These are phyloP conservation scores for Aurinia saxatilis DNA, from an alignment of 345 rosid species.

Conservation along the genomic window DNA sequence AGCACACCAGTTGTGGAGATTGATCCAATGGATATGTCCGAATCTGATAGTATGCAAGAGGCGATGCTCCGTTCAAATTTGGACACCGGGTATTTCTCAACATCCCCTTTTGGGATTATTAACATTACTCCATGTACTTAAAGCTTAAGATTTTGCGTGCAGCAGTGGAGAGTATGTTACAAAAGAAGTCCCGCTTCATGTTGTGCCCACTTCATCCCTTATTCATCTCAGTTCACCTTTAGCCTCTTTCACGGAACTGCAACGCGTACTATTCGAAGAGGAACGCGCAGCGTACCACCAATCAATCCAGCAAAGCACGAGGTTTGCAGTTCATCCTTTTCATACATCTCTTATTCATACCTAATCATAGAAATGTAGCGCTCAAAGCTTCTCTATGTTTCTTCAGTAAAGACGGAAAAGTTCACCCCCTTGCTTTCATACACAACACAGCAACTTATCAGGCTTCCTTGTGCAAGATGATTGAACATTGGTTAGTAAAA, in stretches of 20 bases:
- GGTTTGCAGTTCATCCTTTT: constrained; percentile 32
- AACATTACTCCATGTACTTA: neutral
- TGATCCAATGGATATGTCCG: constrained; percentile 95
- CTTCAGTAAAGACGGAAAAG: constrained; percentile 55
- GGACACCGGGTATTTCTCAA: constrained; percentile 69
- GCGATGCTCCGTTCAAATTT: constrained; percentile 94
- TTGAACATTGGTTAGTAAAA: constrained; percentile 80
- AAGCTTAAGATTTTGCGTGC: constrained; percentile 20
- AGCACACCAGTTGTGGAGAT: constrained; percentile 34
- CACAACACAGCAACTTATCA: constrained; percentile 95
- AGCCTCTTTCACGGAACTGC: constrained; percentile 79
- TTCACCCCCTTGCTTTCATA: constrained; percentile 81
- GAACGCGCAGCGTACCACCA: constrained; percentile 81
- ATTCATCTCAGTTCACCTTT: constrained; percentile 74
- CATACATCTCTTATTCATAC: neutral
- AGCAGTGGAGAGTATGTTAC: constrained; percentile 86
- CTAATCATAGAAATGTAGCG: constrained; percentile 9
- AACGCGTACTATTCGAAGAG: constrained; percentile 80
- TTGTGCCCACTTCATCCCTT: constrained; percentile 69
- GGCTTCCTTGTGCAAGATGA: constrained; percentile 95
- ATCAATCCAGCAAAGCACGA: constrained; percentile 61
- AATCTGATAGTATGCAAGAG: constrained; percentile 72
- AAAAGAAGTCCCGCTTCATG: constrained; percentile 84
- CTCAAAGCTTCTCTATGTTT: constrained; percentile 6
- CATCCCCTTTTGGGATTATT: neutral